phyloP scores from a whole-genome alignment of 2,329 filamentous ascomycete genomes.

The Colletotrichum sp. region DNA sequence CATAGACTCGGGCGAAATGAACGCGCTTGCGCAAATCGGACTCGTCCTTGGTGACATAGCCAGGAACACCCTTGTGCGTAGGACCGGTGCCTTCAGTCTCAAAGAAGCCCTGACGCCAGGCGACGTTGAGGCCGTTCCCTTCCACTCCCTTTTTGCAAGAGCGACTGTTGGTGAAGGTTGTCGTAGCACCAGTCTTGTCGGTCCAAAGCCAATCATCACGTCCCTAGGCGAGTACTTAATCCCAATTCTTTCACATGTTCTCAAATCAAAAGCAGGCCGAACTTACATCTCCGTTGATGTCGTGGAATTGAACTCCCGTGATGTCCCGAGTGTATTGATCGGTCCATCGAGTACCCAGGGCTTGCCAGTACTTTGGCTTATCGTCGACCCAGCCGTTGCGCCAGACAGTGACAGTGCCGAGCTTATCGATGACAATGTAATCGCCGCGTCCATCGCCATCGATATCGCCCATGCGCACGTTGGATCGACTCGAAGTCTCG shows the following conservation, averaged over 20 bases:
- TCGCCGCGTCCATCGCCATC: neutral
- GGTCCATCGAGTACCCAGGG: neutral
- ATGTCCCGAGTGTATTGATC: neutral
- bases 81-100: neutral
- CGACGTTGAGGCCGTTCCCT: conserved; percentile 28
- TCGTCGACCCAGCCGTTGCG: neutral
- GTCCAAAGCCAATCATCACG: conserved; percentile 30
- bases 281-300: neutral
- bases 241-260: rapidly evolving
- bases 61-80: neutral
- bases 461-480: neutral
- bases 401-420: neutral
- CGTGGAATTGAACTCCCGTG: neutral
- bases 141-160: conserved; percentile 2
- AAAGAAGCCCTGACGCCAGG: conserved; percentile 23
- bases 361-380: neutral
- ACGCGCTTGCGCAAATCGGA: neutral
- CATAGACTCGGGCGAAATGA: neutral
- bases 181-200: conserved; percentile 17
- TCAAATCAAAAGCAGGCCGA: rapidly evolving
- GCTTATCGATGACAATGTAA: neutral
- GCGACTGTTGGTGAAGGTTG: conserved; percentile 26
- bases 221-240: neutral
- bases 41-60: neutral
- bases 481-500: neutral